Conservation (phyloP, 2,329 filamentous ascomycete species). For the Bipolaris sorokiniana region DNA sequence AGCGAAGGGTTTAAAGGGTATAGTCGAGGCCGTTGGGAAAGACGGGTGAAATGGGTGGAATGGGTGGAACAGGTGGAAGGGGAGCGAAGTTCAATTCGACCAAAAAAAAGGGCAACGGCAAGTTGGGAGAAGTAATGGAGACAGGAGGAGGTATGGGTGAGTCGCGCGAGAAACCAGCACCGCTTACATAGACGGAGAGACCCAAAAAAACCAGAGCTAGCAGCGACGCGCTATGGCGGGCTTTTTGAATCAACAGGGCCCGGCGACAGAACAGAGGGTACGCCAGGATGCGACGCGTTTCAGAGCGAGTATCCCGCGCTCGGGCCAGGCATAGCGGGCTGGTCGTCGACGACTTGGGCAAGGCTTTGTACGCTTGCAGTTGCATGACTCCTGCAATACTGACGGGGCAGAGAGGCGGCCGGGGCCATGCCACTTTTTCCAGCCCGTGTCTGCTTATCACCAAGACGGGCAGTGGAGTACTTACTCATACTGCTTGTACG, state of each 20-base stretch:
- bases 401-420: no score
- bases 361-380: background rate
- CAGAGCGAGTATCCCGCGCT: conserved; percentile 10
- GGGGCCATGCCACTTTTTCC: no score
- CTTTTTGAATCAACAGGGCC: conserved; percentile 9
- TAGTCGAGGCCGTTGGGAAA: conserved; percentile 2
- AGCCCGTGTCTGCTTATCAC: no score
- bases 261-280: background rate
- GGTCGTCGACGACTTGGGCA: conserved; percentile 8
- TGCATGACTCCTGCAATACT: no score
- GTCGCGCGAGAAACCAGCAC: background rate
- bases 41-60: no score
- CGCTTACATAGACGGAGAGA: background rate
- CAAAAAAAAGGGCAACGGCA: conserved; percentile 1
- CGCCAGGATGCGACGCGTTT: conserved; percentile 18
- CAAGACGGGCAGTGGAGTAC: no score
- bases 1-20: conserved; percentile 12
- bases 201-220: background rate
- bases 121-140: background rate
- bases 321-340: conserved; percentile 8
- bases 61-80: no score
- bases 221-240: conserved; percentile 1
- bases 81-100: background rate
- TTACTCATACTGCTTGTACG: no score
- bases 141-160: background rate